Conservation (phyloP, 129 eudicot genomes). For the Kitagawia praeruptora region DNA sequence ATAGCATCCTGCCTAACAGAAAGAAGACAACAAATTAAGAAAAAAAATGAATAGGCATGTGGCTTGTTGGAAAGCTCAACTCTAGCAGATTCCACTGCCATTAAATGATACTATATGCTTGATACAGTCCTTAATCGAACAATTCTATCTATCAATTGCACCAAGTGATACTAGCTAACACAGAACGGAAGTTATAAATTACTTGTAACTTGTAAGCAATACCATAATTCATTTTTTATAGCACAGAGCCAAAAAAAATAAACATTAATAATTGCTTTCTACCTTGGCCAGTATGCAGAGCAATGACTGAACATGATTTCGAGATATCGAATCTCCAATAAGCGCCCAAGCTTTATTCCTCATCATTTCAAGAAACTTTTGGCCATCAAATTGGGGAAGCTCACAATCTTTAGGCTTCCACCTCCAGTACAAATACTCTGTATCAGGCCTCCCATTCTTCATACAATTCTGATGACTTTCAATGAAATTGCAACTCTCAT, state of each 20-base stretch:
- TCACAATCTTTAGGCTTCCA: constrained; percentile 84
- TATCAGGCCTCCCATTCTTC: constrained; percentile 84
- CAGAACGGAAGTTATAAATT: background rate
- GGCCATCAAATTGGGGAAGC: constrained; percentile 57
- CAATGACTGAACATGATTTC: constrained; percentile 88
- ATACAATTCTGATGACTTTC: constrained; percentile 81
- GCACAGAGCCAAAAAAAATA: background rate
- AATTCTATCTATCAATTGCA: background rate
- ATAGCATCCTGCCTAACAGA: background rate
- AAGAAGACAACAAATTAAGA: background rate
- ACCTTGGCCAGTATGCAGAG: constrained; percentile 78
- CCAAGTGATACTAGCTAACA: background rate
- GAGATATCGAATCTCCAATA: constrained; percentile 80
- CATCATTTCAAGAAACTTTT: constrained; percentile 68
- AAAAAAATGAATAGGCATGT: background rate
- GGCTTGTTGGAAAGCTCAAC: background rate
- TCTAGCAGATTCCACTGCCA: background rate
- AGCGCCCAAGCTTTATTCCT: constrained; percentile 84
- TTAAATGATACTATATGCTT: background rate
- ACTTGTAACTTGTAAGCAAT: background rate
- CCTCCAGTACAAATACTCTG: constrained; percentile 69
- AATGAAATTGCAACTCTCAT: constrained; percentile 61
- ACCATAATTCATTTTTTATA: background rate
- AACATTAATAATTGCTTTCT: constrained; percentile 1
- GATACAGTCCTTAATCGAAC: background rate